phyloP scores from a whole-genome alignment of 2,329 filamentous ascomycete species.

The Colletotrichum graminicola region DNA sequence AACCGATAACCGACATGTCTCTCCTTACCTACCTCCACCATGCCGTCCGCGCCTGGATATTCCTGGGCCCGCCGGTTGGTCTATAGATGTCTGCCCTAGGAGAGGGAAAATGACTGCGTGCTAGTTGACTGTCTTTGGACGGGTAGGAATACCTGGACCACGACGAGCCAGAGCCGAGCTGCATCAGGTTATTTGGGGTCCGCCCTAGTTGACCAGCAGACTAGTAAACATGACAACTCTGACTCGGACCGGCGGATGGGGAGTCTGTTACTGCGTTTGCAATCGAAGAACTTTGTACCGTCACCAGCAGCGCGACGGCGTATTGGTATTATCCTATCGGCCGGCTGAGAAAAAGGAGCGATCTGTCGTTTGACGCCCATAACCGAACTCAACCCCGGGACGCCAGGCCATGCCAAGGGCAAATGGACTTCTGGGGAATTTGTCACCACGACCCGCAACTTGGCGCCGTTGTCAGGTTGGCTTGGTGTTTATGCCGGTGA shows the following conservation, averaged over 20 bases:
- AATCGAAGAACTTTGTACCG: constrained; percentile 1
- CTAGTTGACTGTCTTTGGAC: constrained; percentile 8
- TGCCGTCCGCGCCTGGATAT: constrained; percentile 31
- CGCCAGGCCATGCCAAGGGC: constrained; percentile 11
- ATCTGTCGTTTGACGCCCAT: background rate
- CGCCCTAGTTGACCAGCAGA: constrained; percentile 2
- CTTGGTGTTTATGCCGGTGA: constrained; percentile 16
- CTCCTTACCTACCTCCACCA: constrained; percentile 7
- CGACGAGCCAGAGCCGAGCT: constrained; percentile 7
- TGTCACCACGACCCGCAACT: background rate
- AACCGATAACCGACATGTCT: constrained; percentile 4
- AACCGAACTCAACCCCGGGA: background rate
- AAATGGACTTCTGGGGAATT: constrained; percentile 8
- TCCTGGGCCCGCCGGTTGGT: constrained; percentile 34
- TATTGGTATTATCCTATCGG: constrained; percentile 13
- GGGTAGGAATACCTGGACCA: constrained; percentile 6
- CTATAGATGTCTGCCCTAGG: constrained; percentile 16
- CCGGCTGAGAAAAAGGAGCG: constrained; percentile 11
- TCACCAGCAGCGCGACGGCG: background rate
- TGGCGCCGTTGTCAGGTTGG: background rate
- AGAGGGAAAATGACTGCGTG: constrained; percentile 8
- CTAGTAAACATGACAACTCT: background rate
- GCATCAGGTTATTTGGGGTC: constrained; percentile 16
- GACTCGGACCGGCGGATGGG: background rate
- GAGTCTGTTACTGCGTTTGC: constrained; percentile 1